phyloP scores from a whole-genome alignment of 257 asterid genomes.

The Solanum clarkiae region DNA sequence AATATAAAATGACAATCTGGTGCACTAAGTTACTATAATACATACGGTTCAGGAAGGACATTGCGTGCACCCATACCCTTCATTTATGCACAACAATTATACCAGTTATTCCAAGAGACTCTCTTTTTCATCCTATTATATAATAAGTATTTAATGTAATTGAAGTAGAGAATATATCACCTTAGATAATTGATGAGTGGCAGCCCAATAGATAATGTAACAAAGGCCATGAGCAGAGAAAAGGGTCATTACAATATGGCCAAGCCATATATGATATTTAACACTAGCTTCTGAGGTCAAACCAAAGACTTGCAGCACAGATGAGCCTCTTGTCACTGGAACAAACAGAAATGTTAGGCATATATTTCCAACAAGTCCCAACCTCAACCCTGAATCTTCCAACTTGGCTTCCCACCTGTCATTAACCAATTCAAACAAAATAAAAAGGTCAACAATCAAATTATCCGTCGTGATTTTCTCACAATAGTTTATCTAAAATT shows the following conservation, averaged over 20 bases:
- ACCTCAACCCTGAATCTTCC: conserved; percentile 32
- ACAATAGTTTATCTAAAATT: neutral
- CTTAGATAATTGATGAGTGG: conserved; percentile 32
- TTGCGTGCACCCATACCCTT: no score
- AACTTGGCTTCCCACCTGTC: conserved; percentile 70
- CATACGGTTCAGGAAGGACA: no score
- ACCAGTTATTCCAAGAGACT: no score
- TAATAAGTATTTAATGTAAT: neutral
- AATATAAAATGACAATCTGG: neutral
- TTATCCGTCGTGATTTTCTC: neutral
- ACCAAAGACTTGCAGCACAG: conserved; percentile 52
- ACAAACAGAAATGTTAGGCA: conserved; percentile 52
- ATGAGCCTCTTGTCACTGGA: conserved; percentile 83
- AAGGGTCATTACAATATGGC: conserved; percentile 51
- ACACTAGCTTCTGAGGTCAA: conserved; percentile 71
- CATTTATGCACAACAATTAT: neutral
- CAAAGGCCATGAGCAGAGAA: conserved; percentile 68
- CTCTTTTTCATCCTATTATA: no score
- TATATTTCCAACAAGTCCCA: conserved; percentile 60
- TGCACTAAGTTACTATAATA: no score
- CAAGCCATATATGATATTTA: conserved; percentile 86
- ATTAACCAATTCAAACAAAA: neutral
- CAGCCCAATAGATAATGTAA: conserved; percentile 42
- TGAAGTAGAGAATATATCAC: conserved; percentile 7
- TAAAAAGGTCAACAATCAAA: neutral